Evolutionary conservation across 208 protist genomes (phyloP).

Genomic region (Angomonas ambiguus): DNA sequence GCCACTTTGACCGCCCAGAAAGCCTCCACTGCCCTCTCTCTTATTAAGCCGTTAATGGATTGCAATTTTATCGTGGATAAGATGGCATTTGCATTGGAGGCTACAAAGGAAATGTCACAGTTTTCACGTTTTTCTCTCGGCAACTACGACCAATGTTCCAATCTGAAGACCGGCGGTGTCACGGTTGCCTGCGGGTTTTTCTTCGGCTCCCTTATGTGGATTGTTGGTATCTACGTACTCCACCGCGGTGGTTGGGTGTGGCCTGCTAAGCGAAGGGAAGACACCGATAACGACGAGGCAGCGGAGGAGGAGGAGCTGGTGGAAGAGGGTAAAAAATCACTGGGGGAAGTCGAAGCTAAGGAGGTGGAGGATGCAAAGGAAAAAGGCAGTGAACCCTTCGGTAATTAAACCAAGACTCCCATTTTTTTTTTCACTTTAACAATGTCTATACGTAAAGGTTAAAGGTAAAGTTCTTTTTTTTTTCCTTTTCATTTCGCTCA

Average conservation of each 20-base stretch:
- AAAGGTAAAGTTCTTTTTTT: constrained; percentile 2
- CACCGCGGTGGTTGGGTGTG: constrained; percentile 58
- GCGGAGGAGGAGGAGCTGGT: background rate
- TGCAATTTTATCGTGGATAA: constrained; percentile 82
- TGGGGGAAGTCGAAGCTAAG: background rate
- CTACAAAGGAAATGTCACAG: constrained; percentile 9
- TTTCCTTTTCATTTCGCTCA: background rate
- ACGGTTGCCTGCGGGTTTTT: constrained; percentile 73
- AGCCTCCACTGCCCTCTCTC: constrained; percentile 54
- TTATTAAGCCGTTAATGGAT: constrained; percentile 54
- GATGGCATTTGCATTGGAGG: constrained; percentile 38
- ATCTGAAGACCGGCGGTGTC: constrained; percentile 27
- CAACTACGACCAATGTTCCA: constrained; percentile 32
- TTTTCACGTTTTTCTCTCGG: background rate
- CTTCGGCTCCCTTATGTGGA: constrained; percentile 68
- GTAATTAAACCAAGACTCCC: background rate
- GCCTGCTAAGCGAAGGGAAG: background rate
- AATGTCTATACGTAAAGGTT: background rate
- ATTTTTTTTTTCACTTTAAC: background rate
- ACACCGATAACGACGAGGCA: background rate
- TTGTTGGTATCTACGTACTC: constrained; percentile 62
- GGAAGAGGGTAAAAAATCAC: background rate
- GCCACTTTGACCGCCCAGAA: constrained; percentile 33
- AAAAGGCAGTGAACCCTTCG: background rate
- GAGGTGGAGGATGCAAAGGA: background rate